Evolutionary conservation across 2,329 filamentous ascomycete species (phyloP), one percentile per base, ranked within the genome.

Genomic region (Fusarium pininemorale): DNA sequence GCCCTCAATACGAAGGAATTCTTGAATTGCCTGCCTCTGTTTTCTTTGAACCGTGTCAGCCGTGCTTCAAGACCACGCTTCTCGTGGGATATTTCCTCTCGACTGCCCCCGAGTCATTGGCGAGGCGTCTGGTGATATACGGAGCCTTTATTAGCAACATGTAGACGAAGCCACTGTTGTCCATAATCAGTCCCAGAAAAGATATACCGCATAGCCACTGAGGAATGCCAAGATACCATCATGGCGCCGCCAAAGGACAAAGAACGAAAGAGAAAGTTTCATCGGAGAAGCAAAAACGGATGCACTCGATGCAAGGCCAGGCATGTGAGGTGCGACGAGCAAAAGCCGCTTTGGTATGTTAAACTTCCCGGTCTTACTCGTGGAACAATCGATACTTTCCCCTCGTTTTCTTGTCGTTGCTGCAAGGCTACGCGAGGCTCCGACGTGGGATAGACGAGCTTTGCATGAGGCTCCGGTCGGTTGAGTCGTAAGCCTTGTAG

Each of bases 241-340:
- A 82, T 82, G 81, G 80, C 78, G 55, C 81, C 78, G 47, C 81
- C 80, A 48, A 81, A 81, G 74, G 80, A 81, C 42, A 81, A 80
- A 78, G 80, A 81, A 69, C 79, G 82, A 68, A 81, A 83, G 74
- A 79, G 82, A 63, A 81, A 78, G 66, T 82, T 83, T 62, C 81
- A 83, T 70, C 80, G 80, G 54, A 78, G 81, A 63, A 83, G 81
- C 74, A 82, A 82, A 68, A 79, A 79, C 60, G 82, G 82, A 56
- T 84, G 82, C 56, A 61, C 77, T 72, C 30, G 83, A 81, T 78
- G 85, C 84, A 76, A 77, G 77, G 61, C 82, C 20, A 70, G 84
- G 71, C 84, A 85, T 72, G 84, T 86, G 57, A 82, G 84, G 59
- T 86, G 84, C 77, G 84, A 86, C 66, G 85, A 86, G 73, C 80